phyloP scores from a whole-genome alignment of 768 basidiomycete species.

The Leccinum longicurvipes region DNA sequence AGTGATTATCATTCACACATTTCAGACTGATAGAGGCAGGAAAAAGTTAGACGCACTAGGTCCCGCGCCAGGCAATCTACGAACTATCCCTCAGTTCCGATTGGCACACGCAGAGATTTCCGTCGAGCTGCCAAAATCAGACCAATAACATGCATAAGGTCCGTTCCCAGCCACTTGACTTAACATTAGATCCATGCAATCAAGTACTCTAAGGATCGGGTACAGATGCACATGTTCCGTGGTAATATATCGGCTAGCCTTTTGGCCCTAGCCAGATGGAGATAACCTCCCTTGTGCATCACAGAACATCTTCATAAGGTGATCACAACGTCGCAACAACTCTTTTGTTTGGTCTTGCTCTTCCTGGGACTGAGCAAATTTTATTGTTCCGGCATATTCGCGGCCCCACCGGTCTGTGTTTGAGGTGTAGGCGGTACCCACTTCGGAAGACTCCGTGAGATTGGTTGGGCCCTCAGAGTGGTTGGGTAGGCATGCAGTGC shows the following conservation, averaged over 20 bases:
- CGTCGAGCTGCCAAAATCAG: conserved; percentile 35
- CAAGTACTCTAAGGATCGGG: not conserved
- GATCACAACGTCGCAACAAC: conserved; percentile 57
- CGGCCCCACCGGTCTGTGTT: conserved; percentile 55
- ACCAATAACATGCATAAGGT: not conserved
- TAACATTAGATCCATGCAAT: conserved; percentile 3
- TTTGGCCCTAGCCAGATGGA: conserved; percentile 12
- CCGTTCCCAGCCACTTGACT: not conserved
- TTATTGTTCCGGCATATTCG: conserved; percentile 46
- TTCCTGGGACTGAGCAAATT: conserved; percentile 50
- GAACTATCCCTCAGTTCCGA: conserved; percentile 74
- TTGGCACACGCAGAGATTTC: conserved; percentile 39
- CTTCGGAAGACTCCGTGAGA: conserved; percentile 13
- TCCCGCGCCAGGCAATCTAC: conserved; percentile 60
- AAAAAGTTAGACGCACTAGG: conserved; percentile 60
- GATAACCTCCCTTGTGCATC: conserved; percentile 28
- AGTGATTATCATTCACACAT: conserved; percentile 4
- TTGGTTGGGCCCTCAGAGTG: conserved; percentile 1
- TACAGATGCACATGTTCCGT: not conserved
- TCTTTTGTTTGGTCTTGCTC: conserved; percentile 43
- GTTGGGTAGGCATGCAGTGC: conserved; percentile 47
- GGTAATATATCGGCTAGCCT: not conserved
- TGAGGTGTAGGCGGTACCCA: conserved; percentile 47
- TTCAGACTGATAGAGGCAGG: conserved; percentile 65
- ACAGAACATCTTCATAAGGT: conserved; percentile 42